Evolutionary conservation across 2,329 filamentous ascomycete species (phyloP).

Genomic region (Elsinoe arachidis): DNA sequence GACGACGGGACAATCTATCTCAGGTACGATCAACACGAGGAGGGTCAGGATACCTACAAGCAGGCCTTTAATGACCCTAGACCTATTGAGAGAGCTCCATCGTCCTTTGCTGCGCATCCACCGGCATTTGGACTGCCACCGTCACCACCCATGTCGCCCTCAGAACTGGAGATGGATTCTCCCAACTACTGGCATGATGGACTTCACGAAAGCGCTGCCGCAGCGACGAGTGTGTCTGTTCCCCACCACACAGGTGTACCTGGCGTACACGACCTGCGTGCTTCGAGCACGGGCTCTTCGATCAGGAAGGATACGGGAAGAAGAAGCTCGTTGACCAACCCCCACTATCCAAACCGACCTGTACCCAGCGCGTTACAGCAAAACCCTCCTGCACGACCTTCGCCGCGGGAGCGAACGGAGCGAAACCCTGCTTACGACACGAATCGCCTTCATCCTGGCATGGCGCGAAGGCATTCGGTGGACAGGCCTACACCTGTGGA

Average conservation of each 20-base stretch:
- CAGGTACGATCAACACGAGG: conserved; percentile 25
- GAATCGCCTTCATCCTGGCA: conserved; percentile 1
- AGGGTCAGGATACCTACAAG: not conserved
- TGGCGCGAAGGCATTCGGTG: not conserved
- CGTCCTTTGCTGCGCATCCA: conserved; percentile 7
- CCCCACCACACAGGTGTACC: conserved; percentile 1
- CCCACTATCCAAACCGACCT: not conserved
- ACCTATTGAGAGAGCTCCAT: not conserved
- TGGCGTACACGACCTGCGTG: not conserved
- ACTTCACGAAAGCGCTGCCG: conserved; percentile 17
- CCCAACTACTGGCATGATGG: conserved; percentile 16
- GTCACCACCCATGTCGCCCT: conserved; percentile 5
- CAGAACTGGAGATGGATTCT: conserved; percentile 2
- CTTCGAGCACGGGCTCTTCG: not conserved
- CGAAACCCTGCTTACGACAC: conserved; percentile 25
- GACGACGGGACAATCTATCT: conserved; percentile 39
- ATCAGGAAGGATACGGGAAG: conserved; percentile 68
- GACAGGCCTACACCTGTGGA: not conserved
- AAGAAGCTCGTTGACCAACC: conserved; percentile 9
- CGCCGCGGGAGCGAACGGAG: not conserved
- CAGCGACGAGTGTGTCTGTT: not conserved
- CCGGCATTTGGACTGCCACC: conserved; percentile 14
- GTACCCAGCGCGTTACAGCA: conserved; percentile 36
- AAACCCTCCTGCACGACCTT: conserved; percentile 28
- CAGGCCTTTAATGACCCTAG: conserved; percentile 12